A percentile compares a stretch with the other conserved stretches of the same genome.
Evolutionary conservation across 2,329 filamentous ascomycete genomes (phyloP).

Genomic region (Trichoderma simmonsii): DNA sequence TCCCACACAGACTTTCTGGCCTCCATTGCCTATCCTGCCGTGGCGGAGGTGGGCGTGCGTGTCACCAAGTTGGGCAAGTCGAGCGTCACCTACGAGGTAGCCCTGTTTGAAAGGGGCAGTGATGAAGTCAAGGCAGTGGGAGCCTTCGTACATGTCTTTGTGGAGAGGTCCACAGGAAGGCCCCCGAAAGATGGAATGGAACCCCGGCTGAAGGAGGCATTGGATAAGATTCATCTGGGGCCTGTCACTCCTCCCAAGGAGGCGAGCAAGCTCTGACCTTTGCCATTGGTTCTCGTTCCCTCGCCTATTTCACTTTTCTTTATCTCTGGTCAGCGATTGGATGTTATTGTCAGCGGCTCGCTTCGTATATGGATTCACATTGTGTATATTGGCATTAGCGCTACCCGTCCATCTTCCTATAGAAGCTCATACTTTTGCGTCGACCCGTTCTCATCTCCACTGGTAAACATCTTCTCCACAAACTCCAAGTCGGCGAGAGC

Average conservation of each 20-base stretch:
- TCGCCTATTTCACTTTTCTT: background rate
- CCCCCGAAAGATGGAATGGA: constrained; percentile 67
- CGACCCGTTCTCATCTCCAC: constrained; percentile 43
- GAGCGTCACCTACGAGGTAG: constrained; percentile 88
- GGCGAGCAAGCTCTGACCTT: constrained; percentile 20
- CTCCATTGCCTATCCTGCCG: constrained; percentile 74
- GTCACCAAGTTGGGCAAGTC: constrained; percentile 82
- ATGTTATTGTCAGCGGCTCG: background rate
- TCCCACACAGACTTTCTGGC: constrained; percentile 83
- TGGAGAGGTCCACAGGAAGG: constrained; percentile 68
- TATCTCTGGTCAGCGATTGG: background rate
- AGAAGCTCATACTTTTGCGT: constrained; percentile 37
- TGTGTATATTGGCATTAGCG: background rate
- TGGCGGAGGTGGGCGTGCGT: constrained; percentile 76
- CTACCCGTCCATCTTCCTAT: background rate
- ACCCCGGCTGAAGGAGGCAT: constrained; percentile 52
- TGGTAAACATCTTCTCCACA: constrained; percentile 49
- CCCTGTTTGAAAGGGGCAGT: constrained; percentile 72
- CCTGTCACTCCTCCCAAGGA: background rate
- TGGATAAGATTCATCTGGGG: constrained; percentile 53
- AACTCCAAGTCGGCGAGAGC: constrained; percentile 61
- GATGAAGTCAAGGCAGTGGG: constrained; percentile 79
- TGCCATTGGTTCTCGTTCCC: background rate
- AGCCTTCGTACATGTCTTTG: constrained; percentile 83
- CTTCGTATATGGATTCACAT: background rate